Base-by-base conservation (phyloP, 805 yeast species). In the Hanseniaspora taiwanica region DNA sequence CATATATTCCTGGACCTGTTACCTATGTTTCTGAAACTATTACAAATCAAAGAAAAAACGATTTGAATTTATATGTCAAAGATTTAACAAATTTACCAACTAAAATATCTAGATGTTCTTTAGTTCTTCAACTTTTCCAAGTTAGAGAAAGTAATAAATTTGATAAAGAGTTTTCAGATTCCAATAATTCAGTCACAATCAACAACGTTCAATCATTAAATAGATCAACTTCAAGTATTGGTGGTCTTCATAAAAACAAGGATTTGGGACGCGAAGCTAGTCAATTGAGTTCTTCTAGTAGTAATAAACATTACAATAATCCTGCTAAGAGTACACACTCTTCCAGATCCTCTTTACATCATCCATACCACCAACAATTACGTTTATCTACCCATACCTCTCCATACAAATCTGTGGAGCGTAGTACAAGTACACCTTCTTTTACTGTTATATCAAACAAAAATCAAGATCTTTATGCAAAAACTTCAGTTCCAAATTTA, bases 1-100 rank as follows among this genome's bases (percentile, higher is more conserved):
- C 98, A 6, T 85, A 79, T 48, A 87, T 91, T 53, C 97, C 98
- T 0, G 98, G 97, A 1, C 99, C 98, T 2, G 69, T 89, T 37
- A 80, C 93, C 29, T 82, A 81, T 52, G 94, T 91, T 40, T 85
- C 85, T 46, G 96, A 89, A 60, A 62, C 75, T 13, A 72, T 74
- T 29, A 71, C 80, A 1, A 60, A 65, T 37, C 74, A 72, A 49
- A 63, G 81, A 42, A 65, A 71, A 37, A 69, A 65, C 1, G 76
- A 72, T 50, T 56, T 76, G 42, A 74, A 76, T 51, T 66, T 68
- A 21, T 77, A 76, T 47, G 73, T 77, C 12, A 63, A 66, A 31
- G 73, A 71, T 31, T 59, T 89, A 46, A 69, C 84, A 24, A 66
- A 72, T 33, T 67, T 89, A 52, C 97, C 97, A 0, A 62, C 65